A percentile compares a stretch with the other conserved stretches of the same genome.
These are phyloP conservation scores for Saturnispora silvae DNA, from an alignment of 805 yeast genomes.

Conservation along the genomic window DNA sequence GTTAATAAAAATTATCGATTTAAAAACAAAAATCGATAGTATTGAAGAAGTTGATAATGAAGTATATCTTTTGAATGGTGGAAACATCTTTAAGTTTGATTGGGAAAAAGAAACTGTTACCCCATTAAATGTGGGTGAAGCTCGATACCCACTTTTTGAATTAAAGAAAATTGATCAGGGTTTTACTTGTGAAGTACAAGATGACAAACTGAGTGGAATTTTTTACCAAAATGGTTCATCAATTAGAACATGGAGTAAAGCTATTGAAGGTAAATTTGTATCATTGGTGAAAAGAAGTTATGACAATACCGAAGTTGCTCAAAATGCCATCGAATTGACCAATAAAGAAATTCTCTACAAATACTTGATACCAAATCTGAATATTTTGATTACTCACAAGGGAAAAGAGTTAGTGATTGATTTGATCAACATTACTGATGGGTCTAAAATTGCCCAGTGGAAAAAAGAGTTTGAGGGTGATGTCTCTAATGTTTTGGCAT, in stretches of 20 bases:
- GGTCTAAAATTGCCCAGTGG: conserved; percentile 39
- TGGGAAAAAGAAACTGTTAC: neutral
- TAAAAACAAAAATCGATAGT: conserved; percentile 3
- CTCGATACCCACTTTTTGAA: conserved; percentile 4
- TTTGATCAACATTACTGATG: conserved; percentile 60
- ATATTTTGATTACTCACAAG: conserved; percentile 19
- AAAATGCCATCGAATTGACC: conserved; percentile 58
- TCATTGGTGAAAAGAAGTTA: conserved; percentile 31
- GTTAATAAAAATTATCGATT: conserved; percentile 1
- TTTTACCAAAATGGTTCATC: conserved; percentile 3
- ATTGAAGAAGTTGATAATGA: conserved; percentile 11
- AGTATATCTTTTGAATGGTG: neutral
- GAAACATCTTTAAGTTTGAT: conserved; percentile 3
- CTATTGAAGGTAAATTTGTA: conserved; percentile 21
- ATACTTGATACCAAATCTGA: conserved; percentile 64
- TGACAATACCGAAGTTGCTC: conserved; percentile 34
- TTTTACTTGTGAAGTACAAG: conserved; percentile 9
- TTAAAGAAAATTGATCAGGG: conserved; percentile 12
- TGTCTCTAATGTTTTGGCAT: conserved; percentile 29
- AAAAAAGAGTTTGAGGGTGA: conserved; percentile 17
- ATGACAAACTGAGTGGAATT: conserved; percentile 13
- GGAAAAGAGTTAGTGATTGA: conserved; percentile 24
- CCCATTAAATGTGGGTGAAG: conserved; percentile 1
- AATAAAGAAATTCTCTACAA: conserved; percentile 73
- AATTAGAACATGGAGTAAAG: conserved; percentile 16